Evolutionary conservation across 176 grass and related monocot genomes (phyloP), one percentile per base, ranked within the genome.

Genomic region (Eremochloa ophiuroides): DNA sequence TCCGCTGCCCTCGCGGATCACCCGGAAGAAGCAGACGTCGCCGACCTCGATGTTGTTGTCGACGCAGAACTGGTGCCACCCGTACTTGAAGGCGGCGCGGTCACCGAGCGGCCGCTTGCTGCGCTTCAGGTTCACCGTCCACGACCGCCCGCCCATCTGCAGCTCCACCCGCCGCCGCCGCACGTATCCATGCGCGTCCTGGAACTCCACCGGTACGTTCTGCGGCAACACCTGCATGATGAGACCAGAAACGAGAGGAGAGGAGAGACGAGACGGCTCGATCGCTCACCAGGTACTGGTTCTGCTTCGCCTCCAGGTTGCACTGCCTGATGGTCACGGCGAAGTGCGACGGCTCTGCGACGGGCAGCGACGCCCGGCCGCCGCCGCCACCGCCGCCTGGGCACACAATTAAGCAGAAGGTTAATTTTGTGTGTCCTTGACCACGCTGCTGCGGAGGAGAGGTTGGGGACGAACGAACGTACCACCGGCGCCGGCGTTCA

Each of bases 211-310:
- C 7, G 82, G 87, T 62, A 89, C 87, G 70, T 85, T 69, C 87
- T 84, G 76, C 75, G 4, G 74, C 23, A 10, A 3, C 40, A 12
- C 75, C n/a, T n/a, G n/a, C n/a, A n/a, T n/a, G n/a, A 17, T 1
- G 23, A 12, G n/a, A 30, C 8, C 7, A 7, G 12, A 16, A 3
- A 10, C 4, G 47, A 33, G 28, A 34, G 30, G 30, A 18, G 62
- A 1, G n/a, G 53, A n/a, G 22, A 59, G 10, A 58, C 55, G n/a
- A 25, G 43, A 3, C 20, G 46, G 7, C 9, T 11, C 18, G 25
- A 16, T 4, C 33, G 33, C 86, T 79, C 75, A 88, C 87, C 82
- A 89, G 70, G 82, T 89, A 89, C 77, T 89, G 87, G 10, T 53
- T 10, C 77, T 89, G 77, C 82, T 33, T 85, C 14, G 11, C 0